Percentiles rank a stretch among this genome's conserved stretches.
Evolutionary conservation across 1,284 basidiomycete genomes (phyloP).

Genomic region (Hypsizygus ulmarius): DNA sequence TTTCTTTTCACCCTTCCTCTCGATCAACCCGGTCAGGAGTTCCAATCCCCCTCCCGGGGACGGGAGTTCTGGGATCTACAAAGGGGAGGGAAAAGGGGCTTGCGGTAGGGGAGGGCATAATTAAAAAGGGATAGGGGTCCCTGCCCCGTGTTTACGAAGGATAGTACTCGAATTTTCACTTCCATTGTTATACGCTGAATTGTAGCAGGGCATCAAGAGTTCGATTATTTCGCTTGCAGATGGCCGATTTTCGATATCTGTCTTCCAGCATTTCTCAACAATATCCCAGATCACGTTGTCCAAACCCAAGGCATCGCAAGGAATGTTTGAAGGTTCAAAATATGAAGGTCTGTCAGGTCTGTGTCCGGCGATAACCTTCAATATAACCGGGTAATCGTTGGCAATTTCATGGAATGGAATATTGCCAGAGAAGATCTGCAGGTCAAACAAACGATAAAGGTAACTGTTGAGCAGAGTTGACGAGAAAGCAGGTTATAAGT

Average conservation of each 20-base stretch:
- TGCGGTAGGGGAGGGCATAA: too few species aligned
- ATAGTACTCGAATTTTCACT: too few species aligned
- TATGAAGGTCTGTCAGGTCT: slow-evolving; percentile 13
- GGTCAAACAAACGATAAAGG: not conserved
- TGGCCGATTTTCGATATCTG: slow-evolving; percentile 9
- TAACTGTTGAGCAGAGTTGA: not conserved
- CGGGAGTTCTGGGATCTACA: too few species aligned
- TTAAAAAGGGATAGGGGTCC: too few species aligned
- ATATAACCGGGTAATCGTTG: slow-evolving; percentile 13
- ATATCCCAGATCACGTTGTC: slow-evolving; percentile 18
- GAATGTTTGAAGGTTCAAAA: slow-evolving; percentile 8
- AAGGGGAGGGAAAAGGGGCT: too few species aligned
- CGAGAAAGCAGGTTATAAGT: not conserved
- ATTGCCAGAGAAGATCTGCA: slow-evolving; percentile 16
- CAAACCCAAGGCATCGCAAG: slow-evolving; percentile 7
- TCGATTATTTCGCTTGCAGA: slow-evolving; percentile 7
- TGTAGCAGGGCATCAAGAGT: not conserved
- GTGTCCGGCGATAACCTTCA: slow-evolving; percentile 13
- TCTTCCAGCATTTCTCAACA: slow-evolving; percentile 16
- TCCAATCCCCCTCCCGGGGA: too few species aligned
- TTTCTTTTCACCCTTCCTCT: too few species aligned
- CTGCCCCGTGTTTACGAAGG: too few species aligned
- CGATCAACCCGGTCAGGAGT: too few species aligned
- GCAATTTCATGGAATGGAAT: slow-evolving; percentile 16
- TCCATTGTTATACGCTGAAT: not conserved